Evolutionary conservation across 768 basidiomycete genomes (phyloP), one percentile per base, ranked within the genome.

Genomic region (Lactarius indigo): DNA sequence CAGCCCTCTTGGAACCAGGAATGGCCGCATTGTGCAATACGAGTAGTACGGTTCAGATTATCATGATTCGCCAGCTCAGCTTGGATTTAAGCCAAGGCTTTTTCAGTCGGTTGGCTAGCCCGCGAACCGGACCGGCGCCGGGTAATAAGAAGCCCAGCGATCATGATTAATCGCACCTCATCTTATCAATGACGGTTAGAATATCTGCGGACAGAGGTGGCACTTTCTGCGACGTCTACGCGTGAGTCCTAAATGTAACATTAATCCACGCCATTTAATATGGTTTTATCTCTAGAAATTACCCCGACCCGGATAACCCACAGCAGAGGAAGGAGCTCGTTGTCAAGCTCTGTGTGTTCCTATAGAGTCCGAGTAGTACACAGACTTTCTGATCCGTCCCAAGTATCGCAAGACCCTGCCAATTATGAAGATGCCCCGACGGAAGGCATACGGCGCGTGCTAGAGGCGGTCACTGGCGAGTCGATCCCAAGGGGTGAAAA

Each of bases 361-460:
- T 37, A 37, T 37, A 37, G 35, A 37, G 35, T 37, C 35, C 35
- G 35, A 37, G 12, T 30, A 37, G 12, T 30, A 20, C 50, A 44
- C 55, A 20, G 15, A 28, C 13, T 26, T 57, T 61, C 60, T 35
- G 12, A 58, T 59, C 26, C n/a, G 20, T 5, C 13, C 12, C 15
- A 74, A 94, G 92, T 98, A 42, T 96, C 94, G 0, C 90, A 93
- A 76, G 96, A 98, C 77, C 86, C 91, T 0, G 80, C 78, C 20
- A 94, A 95, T 74, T 98, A 98, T 76, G 77, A 78, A 2, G 96
- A 98, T 79, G 96, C 96, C 1, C 96, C 96, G 0, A 96, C 94
- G 0, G 95, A 98, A 76, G 96, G 94, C 1, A 94, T 96, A 68
- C 82, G 96, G 10, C 82, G 96, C 18, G 85, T 96, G 2, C 76